Evolutionary conservation across 495 filamentous ascomycete species (phyloP).

Genomic region (Annulohypoxylon stygium): DNA sequence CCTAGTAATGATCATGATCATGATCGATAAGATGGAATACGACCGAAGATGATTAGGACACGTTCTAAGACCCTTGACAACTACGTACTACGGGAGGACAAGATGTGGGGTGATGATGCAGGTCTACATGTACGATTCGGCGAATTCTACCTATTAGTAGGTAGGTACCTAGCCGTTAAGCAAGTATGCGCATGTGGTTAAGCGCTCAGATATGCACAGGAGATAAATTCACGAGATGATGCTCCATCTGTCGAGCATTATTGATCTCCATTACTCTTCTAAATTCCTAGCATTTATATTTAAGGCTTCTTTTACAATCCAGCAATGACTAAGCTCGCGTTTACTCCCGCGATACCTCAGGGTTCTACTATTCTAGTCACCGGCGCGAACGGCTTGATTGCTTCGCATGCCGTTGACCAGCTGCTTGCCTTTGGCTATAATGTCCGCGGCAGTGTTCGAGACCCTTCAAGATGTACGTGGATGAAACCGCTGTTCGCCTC

Average conservation of each 20-base stretch:
- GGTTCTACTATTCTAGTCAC: slow-evolving; percentile 47
- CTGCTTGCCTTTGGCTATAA: slow-evolving; percentile 44
- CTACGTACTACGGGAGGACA: not conserved
- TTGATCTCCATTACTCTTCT: no score
- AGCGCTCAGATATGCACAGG: not conserved
- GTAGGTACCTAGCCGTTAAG: not conserved
- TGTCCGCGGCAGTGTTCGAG: slow-evolving; percentile 47
- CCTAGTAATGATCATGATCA: not conserved
- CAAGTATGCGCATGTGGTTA: not conserved
- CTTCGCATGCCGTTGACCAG: slow-evolving; percentile 42
- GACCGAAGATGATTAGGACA: not conserved
- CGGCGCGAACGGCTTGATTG: slow-evolving; percentile 52
- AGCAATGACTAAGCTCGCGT: slow-evolving; percentile 25
- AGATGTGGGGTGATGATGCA: not conserved
- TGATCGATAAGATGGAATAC: not conserved
- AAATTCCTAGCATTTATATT: not conserved
- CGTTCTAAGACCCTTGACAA: not conserved
- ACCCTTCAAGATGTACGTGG: slow-evolving; percentile 30
- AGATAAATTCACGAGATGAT: not conserved
- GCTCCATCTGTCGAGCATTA: not conserved
- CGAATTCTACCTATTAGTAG: no score
- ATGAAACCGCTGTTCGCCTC: slow-evolving; percentile 38
- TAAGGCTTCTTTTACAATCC: not conserved
- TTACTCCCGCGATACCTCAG: slow-evolving; percentile 31
- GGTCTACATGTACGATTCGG: not conserved